Evolutionary conservation across 75 land plant genomes (phyloP), one percentile per base, ranked within the genome.

Genomic region (Isoetes taiwanensis): DNA sequence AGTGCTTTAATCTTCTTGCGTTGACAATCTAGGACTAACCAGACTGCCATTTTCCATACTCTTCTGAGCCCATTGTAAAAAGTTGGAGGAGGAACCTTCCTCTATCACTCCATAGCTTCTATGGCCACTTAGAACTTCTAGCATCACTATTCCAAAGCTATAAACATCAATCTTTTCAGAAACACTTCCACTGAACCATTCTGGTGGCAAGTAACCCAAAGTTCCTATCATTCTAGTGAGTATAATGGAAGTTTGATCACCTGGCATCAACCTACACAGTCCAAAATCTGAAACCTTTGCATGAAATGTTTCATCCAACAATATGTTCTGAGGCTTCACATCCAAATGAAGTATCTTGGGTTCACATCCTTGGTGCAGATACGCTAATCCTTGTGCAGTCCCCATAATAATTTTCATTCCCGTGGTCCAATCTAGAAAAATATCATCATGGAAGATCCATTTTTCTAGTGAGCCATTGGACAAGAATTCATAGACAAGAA

Each of bases 331-430:
- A 4, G 64, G 64, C 42, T 68, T 61, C 12, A 68, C 48, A 17
- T 67, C 70, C 53, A 42, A 67, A 17, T 67, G 70, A 2, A 67
- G 34, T 5, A 67, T 60, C 32, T 24, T n/a, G 24, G 53, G 31
- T 3, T 38, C 58, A 34, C 64, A 52, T n/a, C 42, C 48, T 29
- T 67, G 52, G 28, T 67, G 70, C 32, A 67, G 34, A 23, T 67
- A 67, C 12, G 43, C 43, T 34, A 67, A 30, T 30, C 70, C 70
- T 20, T 30, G 48, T 1, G 69, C 41, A n/a, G 53, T 33, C 3
- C 62, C 54, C 39, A 40, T 28, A 33, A 35, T 63, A 59, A 59
- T 41, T 28, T n/a, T n/a, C n/a, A n/a, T n/a, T n/a, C n/a, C n/a
- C n/a, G n/a, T n/a, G n/a, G n/a, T n/a, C n/a, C 39, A 37, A 9